Percentiles rank a stretch among this genome's conserved stretches.
These are phyloP conservation scores for Akanthomyces lecanii DNA, from an alignment of 2,329 filamentous ascomycete genomes.

Conservation along the genomic window DNA sequence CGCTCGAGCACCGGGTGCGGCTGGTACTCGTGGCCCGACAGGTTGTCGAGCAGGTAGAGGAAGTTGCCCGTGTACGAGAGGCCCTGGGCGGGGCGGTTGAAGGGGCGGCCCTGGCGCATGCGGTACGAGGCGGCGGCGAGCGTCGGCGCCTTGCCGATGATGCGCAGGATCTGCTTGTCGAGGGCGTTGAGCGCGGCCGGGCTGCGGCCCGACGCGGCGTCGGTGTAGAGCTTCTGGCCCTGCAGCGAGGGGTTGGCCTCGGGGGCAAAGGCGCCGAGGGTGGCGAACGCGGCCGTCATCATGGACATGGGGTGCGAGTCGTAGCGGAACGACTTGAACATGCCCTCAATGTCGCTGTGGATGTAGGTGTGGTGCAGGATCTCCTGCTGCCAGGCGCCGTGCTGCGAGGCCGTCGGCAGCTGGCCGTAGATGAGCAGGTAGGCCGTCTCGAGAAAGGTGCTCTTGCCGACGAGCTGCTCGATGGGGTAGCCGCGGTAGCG, in stretches of 20 bases:
- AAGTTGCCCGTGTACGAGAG: constrained; percentile 53
- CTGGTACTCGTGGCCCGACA: constrained; percentile 42
- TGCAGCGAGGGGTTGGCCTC: constrained; percentile 47
- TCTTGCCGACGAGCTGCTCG: constrained; percentile 45
- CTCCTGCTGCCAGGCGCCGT: constrained; percentile 40
- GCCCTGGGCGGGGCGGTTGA: constrained; percentile 45
- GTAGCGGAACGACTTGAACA: constrained; percentile 48
- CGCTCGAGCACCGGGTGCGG: constrained; percentile 48
- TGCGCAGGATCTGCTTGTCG: constrained; percentile 50
- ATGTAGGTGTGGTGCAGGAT: constrained; percentile 49
- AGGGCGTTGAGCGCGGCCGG: constrained; percentile 38
- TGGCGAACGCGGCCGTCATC: constrained; percentile 46
- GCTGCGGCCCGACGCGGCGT: constrained; percentile 38
- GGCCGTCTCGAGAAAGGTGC: constrained; percentile 46
- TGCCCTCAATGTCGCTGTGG: constrained; percentile 45
- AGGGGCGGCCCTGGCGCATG: constrained; percentile 47
- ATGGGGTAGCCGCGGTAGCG: constrained; percentile 51
- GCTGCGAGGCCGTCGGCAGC: constrained; percentile 41
- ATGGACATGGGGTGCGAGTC: constrained; percentile 51
- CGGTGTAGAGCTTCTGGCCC: constrained; percentile 47
- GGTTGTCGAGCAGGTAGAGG: constrained; percentile 49
- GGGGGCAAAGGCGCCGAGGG: constrained; percentile 45
- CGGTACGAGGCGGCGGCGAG: constrained; percentile 48
- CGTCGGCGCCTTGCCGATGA: constrained; percentile 48
- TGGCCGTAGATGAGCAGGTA: constrained; percentile 50